Conservation (phyloP, 208 protist genomes). For the Wallacemonas sp. region DNA sequence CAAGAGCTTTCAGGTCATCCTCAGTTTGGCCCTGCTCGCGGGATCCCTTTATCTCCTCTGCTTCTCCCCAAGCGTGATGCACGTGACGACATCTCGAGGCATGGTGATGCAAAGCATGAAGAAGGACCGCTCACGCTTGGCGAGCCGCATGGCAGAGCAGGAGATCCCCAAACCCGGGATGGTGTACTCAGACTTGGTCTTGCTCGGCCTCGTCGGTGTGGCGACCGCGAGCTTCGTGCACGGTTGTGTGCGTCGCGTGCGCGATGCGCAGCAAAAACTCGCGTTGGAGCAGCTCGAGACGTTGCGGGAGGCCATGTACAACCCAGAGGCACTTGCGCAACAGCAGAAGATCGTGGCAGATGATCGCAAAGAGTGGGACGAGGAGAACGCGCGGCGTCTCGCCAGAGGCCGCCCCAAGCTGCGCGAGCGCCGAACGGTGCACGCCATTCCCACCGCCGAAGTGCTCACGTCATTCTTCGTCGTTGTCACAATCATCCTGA, state of each 20-base stretch:
- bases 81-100: slow-evolving; percentile 10
- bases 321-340: slow-evolving; percentile 18
- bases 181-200: slow-evolving; percentile 56
- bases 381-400: slow-evolving; percentile 29
- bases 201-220: slow-evolving; percentile 36
- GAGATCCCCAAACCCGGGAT: slow-evolving; percentile 9
- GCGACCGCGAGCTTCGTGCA: slow-evolving; percentile 31
- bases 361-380: slow-evolving; percentile 25
- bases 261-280: slow-evolving; percentile 19
- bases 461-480: slow-evolving; percentile 52
- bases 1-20: slow-evolving; percentile 18
- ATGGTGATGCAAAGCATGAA: slow-evolving; percentile 11
- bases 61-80: slow-evolving; percentile 22
- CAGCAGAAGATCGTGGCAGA: slow-evolving; percentile 17
- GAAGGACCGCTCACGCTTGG: slow-evolving; percentile 21
- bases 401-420: slow-evolving; percentile 19
- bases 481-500: slow-evolving; percentile 26
- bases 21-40: slow-evolving; percentile 16
- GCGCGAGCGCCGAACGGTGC: slow-evolving; percentile 26
- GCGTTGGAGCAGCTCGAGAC: slow-evolving; percentile 19
- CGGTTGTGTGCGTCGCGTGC: slow-evolving; percentile 22
- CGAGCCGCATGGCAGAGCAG: slow-evolving; percentile 26
- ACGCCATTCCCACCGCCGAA: slow-evolving; percentile 35
- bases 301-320: slow-evolving; percentile 5
- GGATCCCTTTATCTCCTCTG: slow-evolving; percentile 11